Base-by-base conservation (phyloP, 768 basidiomycete genomes). In the Hygrophorus russula region DNA sequence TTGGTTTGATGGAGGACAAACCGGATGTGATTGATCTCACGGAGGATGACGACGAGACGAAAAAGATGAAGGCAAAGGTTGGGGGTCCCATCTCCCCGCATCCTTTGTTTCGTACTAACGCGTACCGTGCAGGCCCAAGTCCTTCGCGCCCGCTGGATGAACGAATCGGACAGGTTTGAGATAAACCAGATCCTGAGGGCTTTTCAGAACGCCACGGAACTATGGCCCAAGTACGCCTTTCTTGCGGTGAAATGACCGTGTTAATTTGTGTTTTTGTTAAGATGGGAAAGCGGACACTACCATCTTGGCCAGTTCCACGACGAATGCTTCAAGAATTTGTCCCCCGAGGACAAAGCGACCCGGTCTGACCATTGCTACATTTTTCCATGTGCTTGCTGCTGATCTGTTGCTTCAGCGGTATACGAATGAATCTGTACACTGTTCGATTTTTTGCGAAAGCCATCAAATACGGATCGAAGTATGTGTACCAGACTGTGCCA, bases 401-500 rank as follows among this genome's bases (percentile, higher is more conserved):
- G 10, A 36, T 36, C 32, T 10, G 10, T 24, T 24, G n/a, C 24
- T 42, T 24, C 46, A 86, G 85, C 15, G 74, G 74, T 4, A 56
- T 75, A 34, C 74, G 66, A 45, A 79, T 87, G 81, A 76, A 76
- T 52, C 49, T 70, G 5, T 70, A 74, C 42, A 82, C 85, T 14
- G 61, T 91, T 53, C 69, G 70, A 54, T 66, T 73, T 49, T 94
- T 82, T 49, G 67, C 71, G 2, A 76, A 69, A 48, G 83, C 92
- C 1, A 78, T 93, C 36, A 68, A 68, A 53, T 64, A 71, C 55
- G 96, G 96, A 13, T 89, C 92, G 30, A 99, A 99, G 67, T 96
- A 84, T 58, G 82, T 94, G 17, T 98, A 94, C 59, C 94, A 94
- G 57, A 90, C 91, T 0, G 78, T 99, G 47, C 93, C 96, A 0